These are phyloP conservation scores for Tetrahymena borealis DNA, from an alignment of 73 alveolate species.

Conservation along the genomic window DNA sequence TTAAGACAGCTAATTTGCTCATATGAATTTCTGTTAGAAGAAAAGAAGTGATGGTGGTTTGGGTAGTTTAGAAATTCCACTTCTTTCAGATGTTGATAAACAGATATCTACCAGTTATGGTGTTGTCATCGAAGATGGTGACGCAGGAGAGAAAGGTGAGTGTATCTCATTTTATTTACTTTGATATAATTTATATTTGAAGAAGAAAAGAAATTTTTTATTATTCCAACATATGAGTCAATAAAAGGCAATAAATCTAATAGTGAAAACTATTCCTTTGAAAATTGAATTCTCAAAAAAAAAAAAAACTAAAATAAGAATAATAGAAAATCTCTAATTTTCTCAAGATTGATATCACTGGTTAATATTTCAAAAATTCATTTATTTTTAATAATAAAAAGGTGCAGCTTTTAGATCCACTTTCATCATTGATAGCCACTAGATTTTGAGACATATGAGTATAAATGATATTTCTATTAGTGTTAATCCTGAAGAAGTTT, in stretches of 20 bases:
- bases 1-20: constrained; percentile 72
- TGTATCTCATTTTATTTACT: too few relatives aligned
- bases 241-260: too few relatives aligned
- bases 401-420: constrained; percentile 76
- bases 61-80: constrained; percentile 82
- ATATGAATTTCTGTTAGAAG: constrained; percentile 67
- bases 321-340: too few relatives aligned
- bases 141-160: constrained; percentile 6
- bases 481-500: constrained; percentile 79
- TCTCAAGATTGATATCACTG: too few relatives aligned
- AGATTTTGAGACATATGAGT: constrained; percentile 72
- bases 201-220: background rate
- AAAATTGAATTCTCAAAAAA: too few relatives aligned
- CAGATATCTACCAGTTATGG: constrained; percentile 74
- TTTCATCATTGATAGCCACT: constrained; percentile 78
- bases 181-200: too few relatives aligned
- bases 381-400: constrained; percentile 1
- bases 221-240: background rate
- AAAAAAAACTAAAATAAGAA: too few relatives aligned
- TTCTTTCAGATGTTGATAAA: constrained; percentile 73
- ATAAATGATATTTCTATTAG: constrained; percentile 85
- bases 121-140: constrained; percentile 52
- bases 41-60: constrained; percentile 85
- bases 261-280: too few relatives aligned
- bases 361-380: too few relatives aligned